phyloP scores from a whole-genome alignment of 257 asterid genomes.

The Phtheirospermum japonicum region DNA sequence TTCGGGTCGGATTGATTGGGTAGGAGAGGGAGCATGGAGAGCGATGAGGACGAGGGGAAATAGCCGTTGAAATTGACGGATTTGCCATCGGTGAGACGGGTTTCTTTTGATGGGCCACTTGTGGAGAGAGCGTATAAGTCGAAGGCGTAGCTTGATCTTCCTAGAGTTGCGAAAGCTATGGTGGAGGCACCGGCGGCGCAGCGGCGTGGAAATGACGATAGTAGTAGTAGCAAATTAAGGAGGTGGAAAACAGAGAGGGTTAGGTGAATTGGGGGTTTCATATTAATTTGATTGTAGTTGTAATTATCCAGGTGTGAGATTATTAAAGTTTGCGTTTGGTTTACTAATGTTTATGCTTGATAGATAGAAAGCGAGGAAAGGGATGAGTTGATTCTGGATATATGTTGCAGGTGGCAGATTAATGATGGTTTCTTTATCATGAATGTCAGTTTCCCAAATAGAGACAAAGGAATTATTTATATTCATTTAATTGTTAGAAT shows the following conservation, averaged over 20 bases:
- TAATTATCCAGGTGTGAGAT: no score
- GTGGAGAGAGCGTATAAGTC: constrained; percentile 59
- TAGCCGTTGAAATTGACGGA: constrained; percentile 82
- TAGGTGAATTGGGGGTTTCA: constrained; percentile 30
- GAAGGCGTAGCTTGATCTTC: constrained; percentile 68
- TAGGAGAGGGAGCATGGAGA: constrained; percentile 33
- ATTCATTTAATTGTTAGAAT: no score
- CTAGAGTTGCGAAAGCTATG: constrained; percentile 61
- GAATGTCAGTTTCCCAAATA: no score
- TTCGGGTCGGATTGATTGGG: constrained; percentile 25
- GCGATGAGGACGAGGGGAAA: constrained; percentile 48
- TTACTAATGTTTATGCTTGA: no score
- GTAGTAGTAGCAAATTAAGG: constrained; percentile 20
- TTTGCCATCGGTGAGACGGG: constrained; percentile 66
- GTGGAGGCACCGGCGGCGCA: constrained; percentile 31
- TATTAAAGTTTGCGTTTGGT: no score
- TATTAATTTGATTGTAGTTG: neutral
- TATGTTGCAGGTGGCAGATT: no score
- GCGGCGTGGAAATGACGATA: constrained; percentile 12
- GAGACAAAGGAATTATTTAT: no score
- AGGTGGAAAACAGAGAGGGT: constrained; percentile 18
- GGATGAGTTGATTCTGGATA: no score
- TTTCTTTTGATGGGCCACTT: constrained; percentile 33
- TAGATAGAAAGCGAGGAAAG: no score
- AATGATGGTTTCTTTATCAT: no score